Evolutionary conservation across 169 alveolate genomes (phyloP).

Genomic region (Condylostoma magnum): DNA sequence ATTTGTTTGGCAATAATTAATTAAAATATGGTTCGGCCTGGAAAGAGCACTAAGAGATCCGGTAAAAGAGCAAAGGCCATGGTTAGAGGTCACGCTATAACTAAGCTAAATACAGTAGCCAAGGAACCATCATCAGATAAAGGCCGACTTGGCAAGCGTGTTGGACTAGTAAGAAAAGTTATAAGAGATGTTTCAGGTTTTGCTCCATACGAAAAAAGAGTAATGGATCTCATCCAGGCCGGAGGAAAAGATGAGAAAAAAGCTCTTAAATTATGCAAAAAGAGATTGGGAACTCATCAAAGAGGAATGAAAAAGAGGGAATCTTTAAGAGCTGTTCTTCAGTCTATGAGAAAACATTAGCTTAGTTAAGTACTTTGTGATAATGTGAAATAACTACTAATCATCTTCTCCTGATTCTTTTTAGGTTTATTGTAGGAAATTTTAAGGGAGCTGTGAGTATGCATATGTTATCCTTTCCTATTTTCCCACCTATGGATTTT

Average conservation of each 20-base stretch:
- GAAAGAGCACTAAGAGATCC: constrained; percentile 20
- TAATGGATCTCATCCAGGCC: constrained; percentile 96
- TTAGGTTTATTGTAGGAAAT: too few relatives aligned
- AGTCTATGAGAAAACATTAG: constrained; percentile 89
- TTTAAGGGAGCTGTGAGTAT: too few relatives aligned
- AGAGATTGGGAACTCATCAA: constrained; percentile 98
- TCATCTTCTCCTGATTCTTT: too few relatives aligned
- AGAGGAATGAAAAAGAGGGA: constrained; percentile 97
- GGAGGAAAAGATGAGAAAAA: constrained; percentile 97
- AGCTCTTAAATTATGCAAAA: constrained; percentile 97
- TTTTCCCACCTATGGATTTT: too few relatives aligned
- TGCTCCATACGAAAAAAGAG: constrained; percentile 98
- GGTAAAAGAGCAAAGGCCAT: constrained; percentile 27
- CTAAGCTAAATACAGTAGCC: constrained; percentile 11
- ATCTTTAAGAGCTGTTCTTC: constrained; percentile 88
- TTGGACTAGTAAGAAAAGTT: constrained; percentile 89
- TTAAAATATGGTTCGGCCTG: constrained; percentile 30
- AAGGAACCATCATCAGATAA: constrained; percentile 84
- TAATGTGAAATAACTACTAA: too few relatives aligned
- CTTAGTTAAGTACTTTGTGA: too few relatives aligned
- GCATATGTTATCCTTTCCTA: too few relatives aligned
- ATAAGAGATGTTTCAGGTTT: constrained; percentile 97
- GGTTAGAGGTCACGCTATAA: constrained; percentile 30
- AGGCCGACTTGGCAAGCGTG: constrained; percentile 89
- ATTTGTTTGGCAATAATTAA: constrained; percentile 4